Conservation (phyloP, 306 rosid genomes). For the Amphicarpaea edgeworthii region DNA sequence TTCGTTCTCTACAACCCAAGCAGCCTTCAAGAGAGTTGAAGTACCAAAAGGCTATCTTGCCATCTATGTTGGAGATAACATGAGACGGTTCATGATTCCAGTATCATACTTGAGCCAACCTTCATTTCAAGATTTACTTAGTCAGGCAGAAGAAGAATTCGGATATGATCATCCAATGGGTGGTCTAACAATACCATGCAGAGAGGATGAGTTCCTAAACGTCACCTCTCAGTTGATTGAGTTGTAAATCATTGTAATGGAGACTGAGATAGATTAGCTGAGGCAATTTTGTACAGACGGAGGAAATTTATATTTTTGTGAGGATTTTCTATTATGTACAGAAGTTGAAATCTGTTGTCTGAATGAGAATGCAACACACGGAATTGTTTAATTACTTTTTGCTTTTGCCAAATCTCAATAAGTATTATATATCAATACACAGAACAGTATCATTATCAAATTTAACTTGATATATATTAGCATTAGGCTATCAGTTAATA, state of each 20-base stretch:
- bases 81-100: neutral
- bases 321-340: too few relatives aligned
- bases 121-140: neutral
- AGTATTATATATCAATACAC: too few relatives aligned
- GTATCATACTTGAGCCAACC: neutral
- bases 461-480: too few relatives aligned
- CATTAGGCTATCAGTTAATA: too few relatives aligned
- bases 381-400: too few relatives aligned
- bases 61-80: neutral
- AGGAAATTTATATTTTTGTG: too few relatives aligned
- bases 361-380: too few relatives aligned
- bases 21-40: neutral
- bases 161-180: neutral
- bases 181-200: neutral
- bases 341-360: too few relatives aligned
- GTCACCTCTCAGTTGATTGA: neutral
- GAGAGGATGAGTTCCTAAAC: neutral
- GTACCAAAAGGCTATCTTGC: neutral
- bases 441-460: neutral
- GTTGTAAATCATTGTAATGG: neutral
- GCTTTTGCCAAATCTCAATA: too few relatives aligned
- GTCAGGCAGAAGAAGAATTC: neutral
- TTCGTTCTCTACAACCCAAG: too few relatives aligned
- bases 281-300: neutral
- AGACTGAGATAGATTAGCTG: neutral